Evolutionary conservation across 1,284 basidiomycete species (phyloP).

Genomic region (Limonomyces culmigenus): DNA sequence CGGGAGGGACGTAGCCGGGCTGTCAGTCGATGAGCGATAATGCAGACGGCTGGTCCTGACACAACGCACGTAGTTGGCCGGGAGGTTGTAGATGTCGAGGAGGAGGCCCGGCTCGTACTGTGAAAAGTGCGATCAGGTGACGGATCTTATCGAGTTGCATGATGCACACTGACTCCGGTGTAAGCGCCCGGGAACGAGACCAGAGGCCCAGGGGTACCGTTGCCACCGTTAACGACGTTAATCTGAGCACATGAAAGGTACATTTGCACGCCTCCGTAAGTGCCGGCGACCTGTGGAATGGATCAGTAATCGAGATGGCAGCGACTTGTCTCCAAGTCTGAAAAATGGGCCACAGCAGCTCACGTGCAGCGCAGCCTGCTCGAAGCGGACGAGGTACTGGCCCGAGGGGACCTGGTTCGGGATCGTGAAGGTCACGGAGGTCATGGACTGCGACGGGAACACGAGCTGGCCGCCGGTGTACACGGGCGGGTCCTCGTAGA

Average conservation of each 20-base stretch:
- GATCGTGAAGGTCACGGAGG: slow-evolving; percentile 23
- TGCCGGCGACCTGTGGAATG: slow-evolving; percentile 16
- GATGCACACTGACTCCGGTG: no score
- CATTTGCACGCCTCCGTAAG: slow-evolving; percentile 18
- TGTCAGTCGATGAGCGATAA: no score
- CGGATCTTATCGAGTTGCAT: background rate
- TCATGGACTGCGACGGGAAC: slow-evolving; percentile 19
- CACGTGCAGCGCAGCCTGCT: slow-evolving; percentile 12
- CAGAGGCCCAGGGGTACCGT: slow-evolving; percentile 20
- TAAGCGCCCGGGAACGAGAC: slow-evolving; percentile 25
- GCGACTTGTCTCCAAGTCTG: slow-evolving; percentile 18
- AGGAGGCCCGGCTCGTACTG: background rate
- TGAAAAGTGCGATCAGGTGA: background rate
- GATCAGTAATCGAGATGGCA: no score
- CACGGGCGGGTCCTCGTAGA: slow-evolving; percentile 22
- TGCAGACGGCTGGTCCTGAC: no score
- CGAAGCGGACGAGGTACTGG: slow-evolving; percentile 14
- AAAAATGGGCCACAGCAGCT: slow-evolving; percentile 10
- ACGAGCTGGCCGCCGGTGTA: slow-evolving; percentile 15
- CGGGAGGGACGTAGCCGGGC: no score
- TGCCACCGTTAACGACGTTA: slow-evolving; percentile 22
- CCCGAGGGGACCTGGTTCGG: slow-evolving; percentile 13
- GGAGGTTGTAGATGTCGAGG: background rate
- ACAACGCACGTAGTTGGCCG: background rate
- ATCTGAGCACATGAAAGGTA: slow-evolving; percentile 21